Evolutionary conservation across 441 rosid genomes (phyloP), one percentile per base, ranked within the genome.

Genomic region (Biscutella laevigata): DNA sequence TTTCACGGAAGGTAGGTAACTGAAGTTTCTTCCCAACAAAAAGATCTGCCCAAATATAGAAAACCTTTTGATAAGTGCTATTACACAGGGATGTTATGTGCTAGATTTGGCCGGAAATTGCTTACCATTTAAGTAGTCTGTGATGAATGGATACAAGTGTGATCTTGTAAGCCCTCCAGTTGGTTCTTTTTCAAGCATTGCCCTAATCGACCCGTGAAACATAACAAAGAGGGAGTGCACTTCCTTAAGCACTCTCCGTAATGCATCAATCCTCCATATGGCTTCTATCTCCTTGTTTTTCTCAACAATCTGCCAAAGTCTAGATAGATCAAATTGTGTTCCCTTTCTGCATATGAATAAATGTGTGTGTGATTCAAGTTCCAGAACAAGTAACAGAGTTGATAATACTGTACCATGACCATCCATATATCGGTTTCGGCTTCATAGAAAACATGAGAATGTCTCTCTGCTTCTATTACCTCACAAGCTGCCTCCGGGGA

Each of bases 401-500:
- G 59, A 22, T 7, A 42, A 57, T 9, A 16, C 0, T 72, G 27
- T 70, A 94, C 96, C 96, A 94, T 83, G 49, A 94, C 95, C 94
- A 88, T 84, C 99, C 99, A 86, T 37, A 94, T 81, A 65, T 94
- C 97, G 0, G 86, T 73, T 71, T 94, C 99, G 7, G 97, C 86
- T 66, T 94, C 97, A 17, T 74, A 75, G 74, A 88, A 88, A 37
- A 94, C 88, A 77, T 84, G 99, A 30, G 97, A 81, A 55, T 88
- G 99, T 62, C 77, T 78, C 68, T 94, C 96, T 44, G 97, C 99
- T 71, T 94, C 99, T 46, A 94, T 88, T 47, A 84, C 87, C 73
- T 94, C 96, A 53, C 99, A 94, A 68, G 94, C 89, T 42, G 87
- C 90, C 41, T 86, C 94, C 0, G 99, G 97, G 28, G 99, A 88